Evolutionary conservation across 225 moss, liverwort and hornwort species (phyloP), one percentile per base, ranked within the genome.

Genomic region (Polytrichum commune): DNA sequence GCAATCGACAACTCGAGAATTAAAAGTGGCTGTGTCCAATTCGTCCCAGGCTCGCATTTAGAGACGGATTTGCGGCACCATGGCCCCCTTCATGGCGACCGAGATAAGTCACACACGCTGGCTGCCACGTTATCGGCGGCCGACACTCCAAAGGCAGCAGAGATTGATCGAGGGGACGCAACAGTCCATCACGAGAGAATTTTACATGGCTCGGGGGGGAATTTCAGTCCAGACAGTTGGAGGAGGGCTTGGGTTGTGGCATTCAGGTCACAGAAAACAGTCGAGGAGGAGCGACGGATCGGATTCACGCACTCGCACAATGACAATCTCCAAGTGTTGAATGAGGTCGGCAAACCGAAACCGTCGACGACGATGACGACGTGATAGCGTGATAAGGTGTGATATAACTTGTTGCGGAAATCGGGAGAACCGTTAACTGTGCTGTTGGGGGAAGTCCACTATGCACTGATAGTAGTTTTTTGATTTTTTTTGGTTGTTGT

Each of bases 261-360:
- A 20, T 96, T 84, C 62, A 76, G 96, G 53, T 80, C 90, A 0
- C 72, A 68, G 67, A 82, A 82, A 32, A 96, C 92, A 5, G 96
- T 96, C 4, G 81, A 81, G 32, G 76, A 75, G 55, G 96, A 93
- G 80, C 77, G 93, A 35, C 75, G 75, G 27, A 85, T 90, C 0
- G 92, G 96, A 16, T 96, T 96, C 77, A 96, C 96, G 19, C 96
- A 96, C 73, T 96, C 96, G 13, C 93, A 96, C 13, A 96, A 96
- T 60, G 93, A 96, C 76, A 82, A 77, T 27, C 80, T 96, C 8
- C 78, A 89, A 56, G 93, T 93, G 53, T 66, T 96, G 69, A 96
- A 96, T 66, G 76, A 84, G 68, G 96, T 96, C 18, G 93, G 92
- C 5, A 86, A 84, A 63, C 46, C 46, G 86, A 90, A 66, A 46